Base-by-base conservation (phyloP, 2,329 filamentous ascomycete genomes). In the Colletotrichum sp. region DNA sequence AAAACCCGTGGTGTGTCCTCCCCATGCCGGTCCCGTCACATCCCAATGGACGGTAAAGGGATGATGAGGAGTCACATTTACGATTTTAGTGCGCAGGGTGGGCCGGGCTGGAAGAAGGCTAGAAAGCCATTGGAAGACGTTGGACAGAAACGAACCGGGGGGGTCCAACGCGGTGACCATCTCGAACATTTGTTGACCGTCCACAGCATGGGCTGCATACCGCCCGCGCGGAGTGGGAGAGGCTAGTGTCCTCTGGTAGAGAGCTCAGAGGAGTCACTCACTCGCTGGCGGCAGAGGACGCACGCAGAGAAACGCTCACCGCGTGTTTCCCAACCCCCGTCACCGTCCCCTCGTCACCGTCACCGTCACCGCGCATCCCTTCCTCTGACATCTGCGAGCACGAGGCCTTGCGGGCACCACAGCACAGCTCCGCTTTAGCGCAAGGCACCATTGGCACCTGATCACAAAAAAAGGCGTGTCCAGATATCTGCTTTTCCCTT, bases 341-440 rank as follows among this genome's bases (percentile, higher is more conserved):
- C 73, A 75, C 70, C 74, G 70, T 73, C 74, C 66, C 70, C 74
- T 71, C 74, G 69, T 72, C 72, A 72, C 70, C 74, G 73, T 72
- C 69, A 76, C 70, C 70, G 74, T 74, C 74, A 76, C 74, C 74
- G 49, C 64, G 63, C 64, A 76, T 59, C 70, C 24, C 49, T 39
- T 55, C 34, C 21, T n/a, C 30, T 30, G 24, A n/a, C 24, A 30
- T 28, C 55, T 59, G 21, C 55, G 30, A 24, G 28, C 59, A 52
- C n/a, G 39, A 55, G 36, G 55, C 24, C 24, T 49, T 34, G 39
- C 44, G 52, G 30, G 52, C 21, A 62, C 36, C 16, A 55, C 57
- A 64, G 7, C 8, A 65, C 15, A 30, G 13, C 72, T 71, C 72
- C 72, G 62, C 72, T 75, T 39, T 71, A 44, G 39, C 71, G 36